phyloP scores from a whole-genome alignment of 257 asterid genomes.

The Solanum sitiens region DNA sequence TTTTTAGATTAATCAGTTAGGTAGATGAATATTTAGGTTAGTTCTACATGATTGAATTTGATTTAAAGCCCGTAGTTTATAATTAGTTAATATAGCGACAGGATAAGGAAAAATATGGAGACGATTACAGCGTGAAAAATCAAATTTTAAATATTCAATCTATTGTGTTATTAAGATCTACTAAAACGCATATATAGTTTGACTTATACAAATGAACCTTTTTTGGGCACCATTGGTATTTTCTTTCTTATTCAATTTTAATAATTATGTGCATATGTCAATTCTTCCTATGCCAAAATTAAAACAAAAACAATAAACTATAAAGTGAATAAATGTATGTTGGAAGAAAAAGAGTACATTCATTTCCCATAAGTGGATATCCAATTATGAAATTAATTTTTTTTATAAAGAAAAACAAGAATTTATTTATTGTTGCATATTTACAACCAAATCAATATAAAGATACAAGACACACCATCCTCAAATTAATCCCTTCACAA shows the following conservation, averaged over 20 bases:
- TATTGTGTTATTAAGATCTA: neutral
- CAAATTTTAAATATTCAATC: too few species aligned
- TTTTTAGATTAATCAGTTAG: too few species aligned
- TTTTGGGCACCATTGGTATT: neutral
- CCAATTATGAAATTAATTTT: neutral
- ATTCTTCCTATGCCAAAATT: neutral
- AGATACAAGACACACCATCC: neutral
- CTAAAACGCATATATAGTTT: too few species aligned
- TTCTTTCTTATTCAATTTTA: neutral
- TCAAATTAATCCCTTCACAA: neutral
- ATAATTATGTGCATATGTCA: neutral
- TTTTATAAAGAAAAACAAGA: neutral
- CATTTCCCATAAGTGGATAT: neutral
- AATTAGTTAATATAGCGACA: too few species aligned
- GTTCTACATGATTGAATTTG: neutral
- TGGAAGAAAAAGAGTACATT: neutral
- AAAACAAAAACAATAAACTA: neutral
- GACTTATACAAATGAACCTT: neutral
- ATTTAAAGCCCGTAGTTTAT: fast-evolving
- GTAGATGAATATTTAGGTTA: neutral
- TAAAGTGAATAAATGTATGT: neutral
- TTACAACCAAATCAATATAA: neutral
- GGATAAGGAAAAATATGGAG: too few species aligned
- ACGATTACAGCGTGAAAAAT: neutral
- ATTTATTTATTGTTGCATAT: neutral